Base-by-base conservation (phyloP, 768 basidiomycete species). In the Mycena polygramma region DNA sequence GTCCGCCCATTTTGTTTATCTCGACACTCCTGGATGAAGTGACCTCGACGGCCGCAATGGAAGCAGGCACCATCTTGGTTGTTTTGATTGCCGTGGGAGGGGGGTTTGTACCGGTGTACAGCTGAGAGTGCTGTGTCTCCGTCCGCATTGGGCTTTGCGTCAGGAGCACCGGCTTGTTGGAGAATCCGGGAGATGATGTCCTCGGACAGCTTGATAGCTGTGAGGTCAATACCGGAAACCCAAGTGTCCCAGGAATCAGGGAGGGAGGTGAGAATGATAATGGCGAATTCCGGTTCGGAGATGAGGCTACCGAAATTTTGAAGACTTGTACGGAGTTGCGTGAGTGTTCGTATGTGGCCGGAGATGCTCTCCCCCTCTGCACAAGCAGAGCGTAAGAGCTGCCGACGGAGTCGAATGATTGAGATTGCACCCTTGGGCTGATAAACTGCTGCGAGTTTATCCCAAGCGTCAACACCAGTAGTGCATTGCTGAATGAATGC, bases 211-310 rank as follows among this genome's bases (percentile, higher is more conserved):
- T 73, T 65, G 22, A 77, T 51, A 15, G 57, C 72, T 19, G 67
- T 20, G 58, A 73, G 20, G 53, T 79, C 74, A 10, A 77, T 69
- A 20, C 72, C 39, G 11, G 60, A 65, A 24, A 78, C 78, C 62
- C 81, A 82, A 2, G 68, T n/a, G 60, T 80, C 74, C 82, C 82
- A 82, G 10, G 79, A 75, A 5, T 80, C 75, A 24, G 79, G 81
- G 0, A 83, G 71, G 13, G 76, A 81, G 4, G 76, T 78, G 19
- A 81, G 75, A 14, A 83, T 60, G 2, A 74, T 76, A 51, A 75
- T 75, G 20, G 74, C 57, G 62, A 83, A 82, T 17, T 83, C 78
- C 14, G 71, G 43, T 22, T 81, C 80, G 0, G 20, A 45, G 36
- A 83, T 68, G 6, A 22, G 60, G 49, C n/a, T 72, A 63, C 13